A percentile compares a stretch with the other conserved stretches of the same genome.
Conservation (phyloP, 177 flowering plant genomes). For the Vitis hybrid region DNA sequence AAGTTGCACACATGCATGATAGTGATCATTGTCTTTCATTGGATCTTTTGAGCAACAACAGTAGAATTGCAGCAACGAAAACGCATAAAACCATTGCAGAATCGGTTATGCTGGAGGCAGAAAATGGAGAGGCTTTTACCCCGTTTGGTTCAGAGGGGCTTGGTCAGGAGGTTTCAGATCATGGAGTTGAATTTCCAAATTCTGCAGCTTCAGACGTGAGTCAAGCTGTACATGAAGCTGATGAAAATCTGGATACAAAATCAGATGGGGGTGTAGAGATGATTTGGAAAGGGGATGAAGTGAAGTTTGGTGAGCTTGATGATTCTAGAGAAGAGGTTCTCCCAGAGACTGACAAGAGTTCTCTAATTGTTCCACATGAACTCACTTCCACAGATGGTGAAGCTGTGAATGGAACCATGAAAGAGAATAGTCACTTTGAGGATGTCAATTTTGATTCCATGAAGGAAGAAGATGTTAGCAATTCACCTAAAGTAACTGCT, state of each 20-base stretch:
- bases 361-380: too few relatives aligned
- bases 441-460: neutral
- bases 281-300: neutral
- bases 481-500: neutral
- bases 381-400: too few relatives aligned
- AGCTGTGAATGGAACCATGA: neutral
- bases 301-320: neutral
- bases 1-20: neutral
- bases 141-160: neutral
- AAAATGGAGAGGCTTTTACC: neutral
- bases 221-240: neutral
- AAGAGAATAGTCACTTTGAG: neutral
- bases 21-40: neutral
- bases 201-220: neutral
- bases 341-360: too few relatives aligned
- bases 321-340: neutral
- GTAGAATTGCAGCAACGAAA: neutral
- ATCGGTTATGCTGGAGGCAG: neutral
- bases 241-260: neutral
- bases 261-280: neutral
- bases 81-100: neutral
- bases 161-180: too few relatives aligned
- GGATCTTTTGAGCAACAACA: neutral
- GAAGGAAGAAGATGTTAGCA: neutral
- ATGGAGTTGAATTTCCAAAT: neutral